Conservation (phyloP, 495 filamentous ascomycete species). For the Collariella sp. region DNA sequence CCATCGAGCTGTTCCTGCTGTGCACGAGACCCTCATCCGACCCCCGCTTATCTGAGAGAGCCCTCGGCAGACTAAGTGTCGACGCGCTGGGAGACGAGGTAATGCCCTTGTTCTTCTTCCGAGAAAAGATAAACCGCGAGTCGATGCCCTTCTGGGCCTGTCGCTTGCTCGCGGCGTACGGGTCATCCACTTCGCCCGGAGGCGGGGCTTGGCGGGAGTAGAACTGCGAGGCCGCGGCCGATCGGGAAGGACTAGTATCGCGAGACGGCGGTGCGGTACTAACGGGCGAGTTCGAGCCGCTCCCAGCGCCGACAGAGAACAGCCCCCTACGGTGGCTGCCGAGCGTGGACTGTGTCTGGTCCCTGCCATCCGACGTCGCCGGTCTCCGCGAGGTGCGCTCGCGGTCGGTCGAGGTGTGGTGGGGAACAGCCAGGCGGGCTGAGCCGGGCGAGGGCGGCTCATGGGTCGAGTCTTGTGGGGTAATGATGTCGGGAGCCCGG, state of each 20-base stretch:
- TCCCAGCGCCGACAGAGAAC: slow-evolving; percentile 67
- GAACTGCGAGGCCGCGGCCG: slow-evolving; percentile 47
- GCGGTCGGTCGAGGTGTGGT: slow-evolving; percentile 12
- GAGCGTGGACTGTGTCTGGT: slow-evolving; percentile 20
- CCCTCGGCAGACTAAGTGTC: slow-evolving; percentile 33
- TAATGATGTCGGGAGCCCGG: slow-evolving; percentile 51
- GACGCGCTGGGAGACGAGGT: slow-evolving; percentile 39
- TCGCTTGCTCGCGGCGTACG: slow-evolving; percentile 76
- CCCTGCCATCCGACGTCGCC: slow-evolving; percentile 34
- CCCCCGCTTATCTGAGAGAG: slow-evolving; percentile 27
- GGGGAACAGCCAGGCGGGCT: slow-evolving; percentile 13
- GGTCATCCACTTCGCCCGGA: slow-evolving; percentile 73
- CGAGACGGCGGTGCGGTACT: slow-evolving; percentile 61
- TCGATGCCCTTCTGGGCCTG: slow-evolving; percentile 67
- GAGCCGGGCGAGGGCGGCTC: slow-evolving; percentile 29
- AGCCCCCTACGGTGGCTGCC: slow-evolving; percentile 52
- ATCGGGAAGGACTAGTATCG: slow-evolving; percentile 54
- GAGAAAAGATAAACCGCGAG: slow-evolving; percentile 70
- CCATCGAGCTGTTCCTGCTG: slow-evolving; percentile 76
- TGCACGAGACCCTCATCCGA: slow-evolving; percentile 27
- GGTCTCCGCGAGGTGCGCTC: slow-evolving; percentile 29
- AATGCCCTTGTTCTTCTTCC: slow-evolving; percentile 42
- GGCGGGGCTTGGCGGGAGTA: slow-evolving; percentile 67
- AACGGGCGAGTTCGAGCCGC: slow-evolving; percentile 43
- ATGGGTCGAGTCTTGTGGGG: slow-evolving; percentile 44